Base-by-base conservation (phyloP, 257 asterid species). In the Solanum ossicruentum region DNA sequence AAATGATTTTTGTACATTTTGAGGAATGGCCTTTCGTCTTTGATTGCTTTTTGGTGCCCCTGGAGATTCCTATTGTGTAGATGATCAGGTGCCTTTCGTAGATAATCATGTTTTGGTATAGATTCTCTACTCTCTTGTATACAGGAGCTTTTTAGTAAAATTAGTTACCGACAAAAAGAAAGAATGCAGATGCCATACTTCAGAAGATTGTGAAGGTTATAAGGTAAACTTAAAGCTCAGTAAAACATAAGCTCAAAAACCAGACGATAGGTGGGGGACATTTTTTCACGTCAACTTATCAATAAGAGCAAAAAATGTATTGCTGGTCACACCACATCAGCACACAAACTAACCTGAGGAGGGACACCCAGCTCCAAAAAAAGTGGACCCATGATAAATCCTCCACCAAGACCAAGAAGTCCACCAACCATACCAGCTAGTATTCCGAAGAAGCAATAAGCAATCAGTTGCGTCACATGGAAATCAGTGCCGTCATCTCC, bases 381-480 rank as follows among this genome's bases (percentile, higher is more conserved):
- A 43, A 91, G 84, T 23, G 93, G 92, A 58, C 93, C 92, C 92
- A 91, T 88, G 51, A 91, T 91, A 80, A 96, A 96, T 85, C 99
- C 99, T 82, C 99, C 99, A 55, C 99, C 99, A 0, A 96, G 95
- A 80, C 99, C 99, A 66, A 96, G 94, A 87, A 96, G 93, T 23
- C 99, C 99, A 26, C 98, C 99, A 17, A 96, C 99, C 65, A 95
- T 45, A 73, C 99, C 99, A 84, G 99, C 99, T 69, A 95, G 63
- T 67, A 90, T 11, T n/a, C 99, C 99, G 12, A 93, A 93, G 83
- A 91, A 91, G 88, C 98, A 91, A 78, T 96, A 96, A 13, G 69
- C 87, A 73, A 93, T 15, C 85, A 96, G 91, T 84, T 94, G 98
- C 84, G 82, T 88, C 82, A 90, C 91, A 85, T 85, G 88, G 9